A percentile compares a stretch with the other conserved stretches of the same genome.
Conservation (phyloP, 192 early-diverging fungal genomes). For the Umbelopsis isabellina region DNA sequence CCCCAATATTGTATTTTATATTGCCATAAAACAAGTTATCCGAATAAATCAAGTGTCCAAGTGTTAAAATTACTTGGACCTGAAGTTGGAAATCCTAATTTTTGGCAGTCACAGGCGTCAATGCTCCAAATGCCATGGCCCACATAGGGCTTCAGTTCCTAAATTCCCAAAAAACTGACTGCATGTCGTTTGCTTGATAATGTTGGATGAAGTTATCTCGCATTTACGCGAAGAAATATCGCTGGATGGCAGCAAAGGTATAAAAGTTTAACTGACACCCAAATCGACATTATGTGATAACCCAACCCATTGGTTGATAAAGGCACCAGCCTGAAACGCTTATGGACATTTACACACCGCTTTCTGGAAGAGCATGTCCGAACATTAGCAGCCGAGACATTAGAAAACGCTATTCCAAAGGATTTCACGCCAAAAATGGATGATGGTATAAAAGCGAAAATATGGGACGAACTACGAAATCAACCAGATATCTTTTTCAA, state of each 20-base stretch:
- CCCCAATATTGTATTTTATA: too few relatives aligned
- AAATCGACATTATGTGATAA: too few relatives aligned
- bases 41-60: too few relatives aligned
- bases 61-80: too few relatives aligned
- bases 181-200: neutral
- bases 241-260: constrained; percentile 8
- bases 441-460: neutral
- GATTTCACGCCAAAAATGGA: neutral
- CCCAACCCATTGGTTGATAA: too few relatives aligned
- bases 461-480: neutral
- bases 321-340: constrained; percentile 1
- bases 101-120: too few relatives aligned
- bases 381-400: neutral
- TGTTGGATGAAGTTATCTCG: constrained; percentile 13
- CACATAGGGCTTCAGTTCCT: too few relatives aligned
- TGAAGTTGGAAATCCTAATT: too few relatives aligned
- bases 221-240: constrained; percentile 5
- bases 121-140: too few relatives aligned
- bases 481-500: constrained; percentile 3
- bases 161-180: too few relatives aligned
- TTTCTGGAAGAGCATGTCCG: neutral
- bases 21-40: too few relatives aligned
- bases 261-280: neutral
- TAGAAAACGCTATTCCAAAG: neutral
- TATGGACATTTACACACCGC: neutral